Percentiles rank a stretch among this genome's conserved stretches.
These are phyloP conservation scores for Aphanomyces astaci DNA, from an alignment of 352 stramenopile species.

Conservation along the genomic window DNA sequence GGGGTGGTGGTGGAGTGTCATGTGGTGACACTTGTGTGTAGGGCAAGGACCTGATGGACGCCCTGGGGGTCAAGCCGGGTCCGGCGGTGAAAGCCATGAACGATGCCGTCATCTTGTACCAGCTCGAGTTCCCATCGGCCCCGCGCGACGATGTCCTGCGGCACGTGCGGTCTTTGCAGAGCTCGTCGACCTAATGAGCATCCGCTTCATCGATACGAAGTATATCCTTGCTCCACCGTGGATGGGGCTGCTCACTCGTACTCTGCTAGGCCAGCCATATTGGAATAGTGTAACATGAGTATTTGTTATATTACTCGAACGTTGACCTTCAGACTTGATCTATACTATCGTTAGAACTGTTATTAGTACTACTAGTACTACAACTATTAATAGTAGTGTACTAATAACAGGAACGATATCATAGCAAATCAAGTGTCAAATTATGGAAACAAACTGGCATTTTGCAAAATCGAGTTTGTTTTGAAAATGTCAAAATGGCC, in stretches of 20 bases:
- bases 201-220: neutral
- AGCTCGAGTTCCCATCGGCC: constrained; percentile 43
- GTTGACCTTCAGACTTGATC: no score
- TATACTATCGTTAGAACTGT: no score
- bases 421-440: neutral
- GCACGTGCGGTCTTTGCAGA: constrained; percentile 29
- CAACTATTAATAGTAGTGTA: constrained; percentile 2
- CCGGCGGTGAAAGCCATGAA: constrained; percentile 52
- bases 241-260: no score
- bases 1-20: neutral
- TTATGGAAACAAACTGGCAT: neutral
- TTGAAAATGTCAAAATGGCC: neutral
- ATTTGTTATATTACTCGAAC: no score
- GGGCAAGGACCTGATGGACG: constrained; percentile 64
- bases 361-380: no score
- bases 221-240: no score
- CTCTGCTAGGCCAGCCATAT: no score
- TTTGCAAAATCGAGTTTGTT: neutral
- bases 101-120: constrained; percentile 48
- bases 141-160: constrained; percentile 48
- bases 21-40: constrained; percentile 23
- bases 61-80: constrained; percentile 46
- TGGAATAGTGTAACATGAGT: no score
- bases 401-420: neutral
- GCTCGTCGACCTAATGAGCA: neutral